phyloP scores from a whole-genome alignment of 495 filamentous ascomycete genomes.

The Ramalina intermedia region DNA sequence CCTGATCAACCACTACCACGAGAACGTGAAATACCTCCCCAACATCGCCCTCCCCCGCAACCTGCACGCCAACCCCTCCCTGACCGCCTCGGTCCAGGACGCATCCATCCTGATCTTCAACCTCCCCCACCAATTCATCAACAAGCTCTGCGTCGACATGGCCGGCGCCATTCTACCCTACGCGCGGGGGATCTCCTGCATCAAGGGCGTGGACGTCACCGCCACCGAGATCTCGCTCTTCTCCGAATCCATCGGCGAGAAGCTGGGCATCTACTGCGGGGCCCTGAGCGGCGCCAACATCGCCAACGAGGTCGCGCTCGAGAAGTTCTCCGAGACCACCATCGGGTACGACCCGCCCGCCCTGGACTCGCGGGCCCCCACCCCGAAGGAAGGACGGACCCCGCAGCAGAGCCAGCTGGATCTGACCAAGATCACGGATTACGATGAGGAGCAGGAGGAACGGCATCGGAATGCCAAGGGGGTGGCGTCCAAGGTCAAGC shows the following conservation, averaged over 20 bases:
- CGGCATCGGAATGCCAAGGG: conserved; percentile 48
- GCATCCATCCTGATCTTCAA: conserved; percentile 90
- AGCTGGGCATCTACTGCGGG: conserved; percentile 90
- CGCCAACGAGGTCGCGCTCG: conserved; percentile 81
- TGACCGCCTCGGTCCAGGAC: conserved; percentile 66
- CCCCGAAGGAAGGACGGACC: conserved; percentile 43
- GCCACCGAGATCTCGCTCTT: conserved; percentile 71
- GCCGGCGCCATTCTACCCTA: conserved; percentile 81
- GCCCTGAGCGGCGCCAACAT: conserved; percentile 95
- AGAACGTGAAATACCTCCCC: conserved; percentile 96
- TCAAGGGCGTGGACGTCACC: conserved; percentile 90
- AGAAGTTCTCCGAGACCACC: conserved; percentile 94
- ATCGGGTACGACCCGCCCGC: conserved; percentile 89
- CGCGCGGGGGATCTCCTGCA: conserved; percentile 89
- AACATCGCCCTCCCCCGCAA: conserved; percentile 71
- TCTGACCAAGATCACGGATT: conserved; percentile 40
- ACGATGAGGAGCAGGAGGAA: too few relatives aligned
- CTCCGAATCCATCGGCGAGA: conserved; percentile 84
- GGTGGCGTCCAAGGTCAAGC: conserved; percentile 43
- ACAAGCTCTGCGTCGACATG: conserved; percentile 68
- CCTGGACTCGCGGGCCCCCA: conserved; percentile 60
- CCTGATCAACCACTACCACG: conserved; percentile 82
- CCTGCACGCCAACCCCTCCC: conserved; percentile 76
- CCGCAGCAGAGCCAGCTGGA: conserved; percentile 40
- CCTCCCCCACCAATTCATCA: conserved; percentile 95